phyloP scores from a whole-genome alignment of 257 asterid species.

The Asclepias syriaca region DNA sequence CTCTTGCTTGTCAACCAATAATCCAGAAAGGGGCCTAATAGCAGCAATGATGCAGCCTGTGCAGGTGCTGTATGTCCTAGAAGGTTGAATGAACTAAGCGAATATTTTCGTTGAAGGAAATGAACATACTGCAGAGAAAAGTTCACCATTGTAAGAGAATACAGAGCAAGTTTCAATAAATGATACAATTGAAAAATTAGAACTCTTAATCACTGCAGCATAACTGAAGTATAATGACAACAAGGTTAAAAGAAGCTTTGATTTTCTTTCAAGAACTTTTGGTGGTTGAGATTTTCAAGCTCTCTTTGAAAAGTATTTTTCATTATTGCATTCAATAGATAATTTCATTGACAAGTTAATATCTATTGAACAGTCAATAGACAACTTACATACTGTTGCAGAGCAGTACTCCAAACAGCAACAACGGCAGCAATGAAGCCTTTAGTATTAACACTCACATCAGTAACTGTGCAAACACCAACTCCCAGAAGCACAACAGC shows the following conservation, averaged over 20 bases:
- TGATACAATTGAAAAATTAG: not conserved
- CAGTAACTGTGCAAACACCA: slow-evolving; percentile 91
- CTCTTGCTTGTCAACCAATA: slow-evolving; percentile 94
- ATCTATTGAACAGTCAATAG: slow-evolving; percentile 1
- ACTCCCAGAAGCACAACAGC: slow-evolving; percentile 80
- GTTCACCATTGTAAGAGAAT: slow-evolving; percentile 14
- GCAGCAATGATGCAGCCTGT: slow-evolving; percentile 83
- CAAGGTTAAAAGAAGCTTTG: not conserved
- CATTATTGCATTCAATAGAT: not conserved
- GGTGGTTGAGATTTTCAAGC: not conserved
- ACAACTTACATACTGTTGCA: slow-evolving; percentile 92
- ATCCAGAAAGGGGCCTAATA: slow-evolving; percentile 89
- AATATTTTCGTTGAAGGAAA: slow-evolving; percentile 88
- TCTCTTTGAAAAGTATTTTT: not conserved
- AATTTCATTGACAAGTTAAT: not conserved
- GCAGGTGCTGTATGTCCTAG: slow-evolving; percentile 98
- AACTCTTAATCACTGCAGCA: not conserved
- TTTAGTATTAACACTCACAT: slow-evolving; percentile 82
- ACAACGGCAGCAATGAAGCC: slow-evolving; percentile 87
- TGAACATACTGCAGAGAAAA: slow-evolving; percentile 83
- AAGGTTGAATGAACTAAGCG: slow-evolving; percentile 91
- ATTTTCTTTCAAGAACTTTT: not conserved
- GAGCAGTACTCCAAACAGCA: slow-evolving; percentile 93
- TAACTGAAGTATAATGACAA: not conserved
- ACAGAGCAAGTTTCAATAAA: not conserved